phyloP scores from a whole-genome alignment of 805 yeast species.

The Deakozyma indianensis region DNA sequence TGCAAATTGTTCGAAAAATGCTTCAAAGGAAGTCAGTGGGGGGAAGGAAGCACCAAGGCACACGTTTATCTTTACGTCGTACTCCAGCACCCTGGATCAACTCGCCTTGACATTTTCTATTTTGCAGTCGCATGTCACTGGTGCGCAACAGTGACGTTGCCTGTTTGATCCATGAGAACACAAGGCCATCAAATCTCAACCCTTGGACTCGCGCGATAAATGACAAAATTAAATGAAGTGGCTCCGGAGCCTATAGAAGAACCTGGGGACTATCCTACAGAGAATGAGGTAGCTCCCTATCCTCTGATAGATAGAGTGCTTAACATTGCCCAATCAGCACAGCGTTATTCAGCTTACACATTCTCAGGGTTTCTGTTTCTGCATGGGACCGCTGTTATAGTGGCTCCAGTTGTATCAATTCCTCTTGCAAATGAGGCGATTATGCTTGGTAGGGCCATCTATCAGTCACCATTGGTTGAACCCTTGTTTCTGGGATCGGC shows the following conservation, averaged over 20 bases:
- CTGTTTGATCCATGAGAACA: too few species aligned
- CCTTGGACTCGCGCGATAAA: too few species aligned
- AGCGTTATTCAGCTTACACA: conserved; percentile 41
- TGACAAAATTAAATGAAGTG: conserved; percentile 18
- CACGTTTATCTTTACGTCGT: too few species aligned
- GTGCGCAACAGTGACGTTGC: too few species aligned
- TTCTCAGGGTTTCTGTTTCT: conserved; percentile 40
- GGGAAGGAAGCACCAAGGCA: too few species aligned
- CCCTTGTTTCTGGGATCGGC: conserved; percentile 31
- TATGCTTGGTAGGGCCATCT: conserved; percentile 44
- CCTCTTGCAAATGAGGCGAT: conserved; percentile 37
- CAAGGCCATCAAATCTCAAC: too few species aligned
- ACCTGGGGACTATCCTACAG: not conserved
- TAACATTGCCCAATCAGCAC: conserved; percentile 20
- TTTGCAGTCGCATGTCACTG: too few species aligned
- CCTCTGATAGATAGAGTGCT: not conserved
- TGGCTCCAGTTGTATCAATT: conserved; percentile 36
- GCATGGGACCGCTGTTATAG: conserved; percentile 39
- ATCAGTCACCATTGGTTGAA: conserved; percentile 40
- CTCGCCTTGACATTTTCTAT: too few species aligned
- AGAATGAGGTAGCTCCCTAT: not conserved
- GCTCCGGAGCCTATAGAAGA: conserved; percentile 1
- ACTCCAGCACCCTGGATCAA: too few species aligned
- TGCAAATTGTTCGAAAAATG: too few species aligned
- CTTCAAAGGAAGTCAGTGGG: too few species aligned